These are phyloP conservation scores for Aspergillus leporis DNA, from an alignment of 495 filamentous ascomycete genomes.

Conservation along the genomic window DNA sequence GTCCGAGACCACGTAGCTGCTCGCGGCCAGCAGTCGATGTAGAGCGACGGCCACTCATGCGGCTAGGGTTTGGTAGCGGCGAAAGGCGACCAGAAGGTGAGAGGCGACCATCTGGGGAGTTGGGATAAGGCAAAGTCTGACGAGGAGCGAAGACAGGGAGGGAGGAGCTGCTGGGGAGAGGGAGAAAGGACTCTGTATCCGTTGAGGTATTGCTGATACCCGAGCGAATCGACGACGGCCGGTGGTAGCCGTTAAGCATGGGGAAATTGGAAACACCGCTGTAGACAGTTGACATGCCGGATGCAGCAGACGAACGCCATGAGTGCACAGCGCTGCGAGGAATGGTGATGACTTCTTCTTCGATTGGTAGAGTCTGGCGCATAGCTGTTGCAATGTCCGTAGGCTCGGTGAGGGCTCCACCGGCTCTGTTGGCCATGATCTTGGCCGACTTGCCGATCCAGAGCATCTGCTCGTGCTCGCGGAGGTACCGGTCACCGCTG, in stretches of 20 bases:
- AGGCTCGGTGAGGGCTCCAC: slow-evolving; percentile 29
- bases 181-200: slow-evolving; percentile 34
- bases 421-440: slow-evolving; percentile 36
- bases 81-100: slow-evolving; percentile 19
- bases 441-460: slow-evolving; percentile 59
- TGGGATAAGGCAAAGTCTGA: slow-evolving; percentile 21
- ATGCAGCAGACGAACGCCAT: slow-evolving; percentile 41
- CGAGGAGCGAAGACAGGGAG: slow-evolving; percentile 44
- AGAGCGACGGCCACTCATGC: slow-evolving; percentile 17
- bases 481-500: slow-evolving; percentile 61
- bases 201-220: slow-evolving; percentile 35
- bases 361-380: slow-evolving; percentile 33
- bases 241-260: slow-evolving; percentile 20
- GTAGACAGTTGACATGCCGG: slow-evolving; percentile 39
- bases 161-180: slow-evolving; percentile 24
- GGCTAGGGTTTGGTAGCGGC: slow-evolving; percentile 20
- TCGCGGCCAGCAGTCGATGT: slow-evolving; percentile 37
- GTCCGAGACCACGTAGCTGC: slow-evolving; percentile 38
- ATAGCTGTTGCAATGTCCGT: slow-evolving; percentile 30
- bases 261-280: slow-evolving; percentile 31
- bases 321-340: slow-evolving; percentile 39
- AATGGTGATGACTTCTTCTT: slow-evolving; percentile 43
- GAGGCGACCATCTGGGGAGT: slow-evolving; percentile 20
- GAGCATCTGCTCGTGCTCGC: slow-evolving; percentile 71
- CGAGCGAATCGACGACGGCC: slow-evolving; percentile 31